Evolutionary conservation across 1,139 yeast species (phyloP).

Genomic region (Suhomyces coccinellae): DNA sequence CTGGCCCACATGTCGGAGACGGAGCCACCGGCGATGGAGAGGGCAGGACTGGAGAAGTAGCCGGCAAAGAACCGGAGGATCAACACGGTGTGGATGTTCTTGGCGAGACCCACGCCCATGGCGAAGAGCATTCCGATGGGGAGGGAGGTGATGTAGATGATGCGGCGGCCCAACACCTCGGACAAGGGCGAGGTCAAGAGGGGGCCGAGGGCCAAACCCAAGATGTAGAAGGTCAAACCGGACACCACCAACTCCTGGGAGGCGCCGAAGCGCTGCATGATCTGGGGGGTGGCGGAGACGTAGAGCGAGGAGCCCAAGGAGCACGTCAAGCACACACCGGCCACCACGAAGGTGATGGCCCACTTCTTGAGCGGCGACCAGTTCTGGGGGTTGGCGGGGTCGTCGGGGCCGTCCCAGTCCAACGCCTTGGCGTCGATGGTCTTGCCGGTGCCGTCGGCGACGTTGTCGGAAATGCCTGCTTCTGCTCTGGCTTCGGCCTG

Average conservation of each 20-base stretch:
- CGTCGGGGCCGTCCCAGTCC: slow-evolving; percentile 64
- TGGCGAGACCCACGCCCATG: slow-evolving; percentile 71
- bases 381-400: slow-evolving; percentile 62
- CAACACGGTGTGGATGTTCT: slow-evolving; percentile 56
- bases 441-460: slow-evolving; percentile 11
- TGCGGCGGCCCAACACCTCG: slow-evolving; percentile 70
- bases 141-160: slow-evolving; percentile 57
- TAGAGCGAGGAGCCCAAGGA: slow-evolving; percentile 72
- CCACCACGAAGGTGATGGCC: slow-evolving; percentile 62
- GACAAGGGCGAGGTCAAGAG: slow-evolving; percentile 76
- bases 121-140: slow-evolving; percentile 73
- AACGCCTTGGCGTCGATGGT: slow-evolving; percentile 41
- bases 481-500: slow-evolving; percentile 1
- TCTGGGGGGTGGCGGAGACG: slow-evolving; percentile 60
- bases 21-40: slow-evolving; percentile 86
- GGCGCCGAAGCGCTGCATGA: slow-evolving; percentile 45
- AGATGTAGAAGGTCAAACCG: slow-evolving; percentile 67
- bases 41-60: slow-evolving; percentile 76
- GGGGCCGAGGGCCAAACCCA: slow-evolving; percentile 75
- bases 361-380: slow-evolving; percentile 67
- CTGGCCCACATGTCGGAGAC: slow-evolving; percentile 67
- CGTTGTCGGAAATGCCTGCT: not conserved
- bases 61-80: slow-evolving; percentile 82
- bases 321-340: slow-evolving; percentile 63
- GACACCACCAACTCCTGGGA: slow-evolving; percentile 60